A percentile compares a stretch with the other conserved stretches of the same genome.
Conservation (phyloP, 768 basidiomycete species). For the Porpolomopsis calyptriformis region DNA sequence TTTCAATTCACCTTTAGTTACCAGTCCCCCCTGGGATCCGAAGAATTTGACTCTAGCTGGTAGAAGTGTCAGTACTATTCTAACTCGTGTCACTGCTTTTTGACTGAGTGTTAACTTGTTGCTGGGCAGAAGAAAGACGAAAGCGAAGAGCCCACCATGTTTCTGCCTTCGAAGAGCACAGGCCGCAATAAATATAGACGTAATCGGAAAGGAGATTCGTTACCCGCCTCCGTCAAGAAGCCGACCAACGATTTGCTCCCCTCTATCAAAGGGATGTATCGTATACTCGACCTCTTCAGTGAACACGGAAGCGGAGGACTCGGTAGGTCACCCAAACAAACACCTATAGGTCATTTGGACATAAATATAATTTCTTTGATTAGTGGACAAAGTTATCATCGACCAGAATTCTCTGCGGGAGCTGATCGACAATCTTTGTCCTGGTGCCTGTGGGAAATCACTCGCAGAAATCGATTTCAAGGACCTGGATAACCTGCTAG, state of each 20-base stretch:
- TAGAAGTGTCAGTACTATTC: too few relatives aligned
- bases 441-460: slow-evolving; percentile 38
- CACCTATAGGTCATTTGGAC: neutral
- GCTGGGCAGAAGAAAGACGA: too few relatives aligned
- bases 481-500: slow-evolving; percentile 30
- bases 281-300: slow-evolving; percentile 42
- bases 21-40: too few relatives aligned
- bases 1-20: neutral
- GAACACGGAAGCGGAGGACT: slow-evolving; percentile 42
- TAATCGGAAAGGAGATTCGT: too few relatives aligned
- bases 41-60: too few relatives aligned
- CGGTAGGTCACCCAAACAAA: slow-evolving; percentile 21
- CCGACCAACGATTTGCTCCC: slow-evolving; percentile 15
- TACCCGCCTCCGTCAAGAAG: too few relatives aligned
- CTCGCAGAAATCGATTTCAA: slow-evolving; percentile 50
- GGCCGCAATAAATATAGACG: too few relatives aligned
- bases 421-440: slow-evolving; percentile 38
- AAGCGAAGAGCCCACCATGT: too few relatives aligned
- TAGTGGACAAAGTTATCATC: slow-evolving; percentile 58
- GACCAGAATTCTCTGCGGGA: slow-evolving; percentile 36
- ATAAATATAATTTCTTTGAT: slow-evolving; percentile 1
- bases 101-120: too few relatives aligned
- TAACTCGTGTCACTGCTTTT: too few relatives aligned
- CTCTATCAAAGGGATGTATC: slow-evolving; percentile 36
- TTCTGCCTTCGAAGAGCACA: too few relatives aligned